These are phyloP conservation scores for Rosa persica DNA, from an alignment of 306 rosid species.

Conservation along the genomic window DNA sequence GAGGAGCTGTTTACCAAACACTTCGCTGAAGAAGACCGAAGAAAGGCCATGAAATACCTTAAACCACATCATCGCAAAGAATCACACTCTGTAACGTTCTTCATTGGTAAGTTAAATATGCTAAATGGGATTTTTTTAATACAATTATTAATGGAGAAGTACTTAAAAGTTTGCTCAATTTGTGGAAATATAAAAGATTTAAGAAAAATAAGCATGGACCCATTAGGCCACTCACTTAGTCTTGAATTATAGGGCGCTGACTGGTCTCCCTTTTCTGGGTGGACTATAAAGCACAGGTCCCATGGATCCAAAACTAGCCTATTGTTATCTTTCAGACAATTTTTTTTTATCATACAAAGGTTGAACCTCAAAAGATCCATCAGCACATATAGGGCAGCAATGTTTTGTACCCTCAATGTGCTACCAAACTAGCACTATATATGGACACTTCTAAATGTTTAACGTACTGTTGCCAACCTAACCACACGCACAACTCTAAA, in stretches of 20 bases:
- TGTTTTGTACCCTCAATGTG: slow-evolving; percentile 33
- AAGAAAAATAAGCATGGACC: slow-evolving; percentile 41
- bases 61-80: slow-evolving; percentile 77
- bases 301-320: slow-evolving; percentile 23
- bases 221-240: slow-evolving; percentile 45
- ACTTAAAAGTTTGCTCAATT: slow-evolving; percentile 38
- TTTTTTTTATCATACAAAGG: slow-evolving; percentile 26
- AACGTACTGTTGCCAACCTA: background rate
- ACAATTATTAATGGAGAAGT: slow-evolving; percentile 33
- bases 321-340: slow-evolving; percentile 30
- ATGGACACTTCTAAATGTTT: slow-evolving; percentile 18
- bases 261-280: slow-evolving; percentile 42
- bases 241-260: slow-evolving; percentile 35
- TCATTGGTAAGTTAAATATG: slow-evolving; percentile 63
- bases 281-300: slow-evolving; percentile 48
- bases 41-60: slow-evolving; percentile 97
- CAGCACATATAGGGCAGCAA: slow-evolving; percentile 27
- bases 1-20: slow-evolving; percentile 74
- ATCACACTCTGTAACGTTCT: slow-evolving; percentile 84
- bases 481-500: background rate
- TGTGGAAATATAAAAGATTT: slow-evolving; percentile 41
- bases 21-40: slow-evolving; percentile 68
- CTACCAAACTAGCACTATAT: slow-evolving; percentile 27
- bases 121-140: slow-evolving; percentile 13
- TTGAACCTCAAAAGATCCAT: slow-evolving; percentile 34